Evolutionary conservation across 139 green algal genomes (phyloP).

Genomic region (Zygnema circumcarinatum): DNA sequence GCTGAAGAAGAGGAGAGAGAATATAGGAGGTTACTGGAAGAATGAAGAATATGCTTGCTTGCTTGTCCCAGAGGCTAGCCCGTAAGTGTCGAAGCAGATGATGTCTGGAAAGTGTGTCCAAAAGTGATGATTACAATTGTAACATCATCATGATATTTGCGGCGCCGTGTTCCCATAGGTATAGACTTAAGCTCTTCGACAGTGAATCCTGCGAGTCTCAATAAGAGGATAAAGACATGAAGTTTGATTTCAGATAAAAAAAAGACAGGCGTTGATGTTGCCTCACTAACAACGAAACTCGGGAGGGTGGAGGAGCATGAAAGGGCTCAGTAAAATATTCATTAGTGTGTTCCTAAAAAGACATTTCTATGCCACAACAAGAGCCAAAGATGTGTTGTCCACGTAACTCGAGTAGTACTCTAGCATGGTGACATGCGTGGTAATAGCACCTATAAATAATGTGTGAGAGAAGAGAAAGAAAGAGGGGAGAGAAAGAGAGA

Average conservation of each 20-base stretch:
- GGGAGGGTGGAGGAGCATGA: too few relatives aligned
- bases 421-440: too few relatives aligned
- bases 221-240: constrained; percentile 6
- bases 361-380: too few relatives aligned
- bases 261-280: too few relatives aligned
- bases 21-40: not conserved
- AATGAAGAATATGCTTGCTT: not conserved
- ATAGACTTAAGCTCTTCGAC: constrained; percentile 46
- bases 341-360: too few relatives aligned
- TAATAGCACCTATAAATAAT: too few relatives aligned
- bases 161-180: constrained; percentile 30
- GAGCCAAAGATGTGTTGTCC: too few relatives aligned
- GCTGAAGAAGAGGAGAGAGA: not conserved
- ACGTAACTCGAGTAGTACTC: too few relatives aligned
- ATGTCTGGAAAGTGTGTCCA: constrained; percentile 22
- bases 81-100: constrained; percentile 38
- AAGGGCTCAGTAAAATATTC: too few relatives aligned
- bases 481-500: too few relatives aligned
- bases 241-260: not conserved
- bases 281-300: too few relatives aligned
- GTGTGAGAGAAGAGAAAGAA: too few relatives aligned
- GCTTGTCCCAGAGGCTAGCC: not conserved
- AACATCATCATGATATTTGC: constrained; percentile 53
- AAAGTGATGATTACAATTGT: constrained; percentile 43
- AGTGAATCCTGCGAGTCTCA: constrained; percentile 26